Evolutionary conservation across 2,329 filamentous ascomycete species (phyloP), one percentile per base, ranked within the genome.

Genomic region (Phyllosticta ampelicida): DNA sequence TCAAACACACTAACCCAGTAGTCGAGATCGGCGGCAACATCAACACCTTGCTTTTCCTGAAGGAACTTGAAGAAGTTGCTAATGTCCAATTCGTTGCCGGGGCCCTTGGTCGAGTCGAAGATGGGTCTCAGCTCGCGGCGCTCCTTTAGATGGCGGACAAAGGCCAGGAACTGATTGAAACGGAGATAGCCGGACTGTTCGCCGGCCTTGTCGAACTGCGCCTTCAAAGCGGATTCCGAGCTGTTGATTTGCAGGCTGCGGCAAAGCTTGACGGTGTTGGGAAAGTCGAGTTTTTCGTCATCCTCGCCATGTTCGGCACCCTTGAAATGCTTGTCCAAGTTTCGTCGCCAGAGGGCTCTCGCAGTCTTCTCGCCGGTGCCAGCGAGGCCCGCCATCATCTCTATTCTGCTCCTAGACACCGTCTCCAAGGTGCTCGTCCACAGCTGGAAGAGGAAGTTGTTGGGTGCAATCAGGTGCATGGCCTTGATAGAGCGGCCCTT

Each of bases 211-310:
- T 82, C 77, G 66, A 97, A 96, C 65, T 87, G 88, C 29, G 80
- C 77, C 58, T 82, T 83, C 4, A 97, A 77, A 51, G 87, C 86
- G 57, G 83, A 81, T 61, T 86, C 83, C 1, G 90, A 87, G 66
- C 89, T 90, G 71, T 96, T 91, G 66, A 99, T 96, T 70, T 97
- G 91, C 52, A 97, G 78, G 66, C 86, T 91, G 61, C 87, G 87
- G 74, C 94, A 97, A 13, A 97, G 80, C 60, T 86, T 85, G 68
- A 91, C 86, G 28, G 96, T 86, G 10, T 87, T 88, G 16, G 80
- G 78, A 56, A 95, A 83, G 64, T 92, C 86, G 55, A 97, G 83
- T 56, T 81, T 82, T 65, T 90, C 86, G 6, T 86, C 81, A 26
- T 83, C 83, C 5, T 77, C 72, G 2, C 71, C 69, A 57, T 79